These are phyloP conservation scores for Inonotus obliquus DNA, from an alignment of 1,284 basidiomycete genomes.

Conservation along the genomic window DNA sequence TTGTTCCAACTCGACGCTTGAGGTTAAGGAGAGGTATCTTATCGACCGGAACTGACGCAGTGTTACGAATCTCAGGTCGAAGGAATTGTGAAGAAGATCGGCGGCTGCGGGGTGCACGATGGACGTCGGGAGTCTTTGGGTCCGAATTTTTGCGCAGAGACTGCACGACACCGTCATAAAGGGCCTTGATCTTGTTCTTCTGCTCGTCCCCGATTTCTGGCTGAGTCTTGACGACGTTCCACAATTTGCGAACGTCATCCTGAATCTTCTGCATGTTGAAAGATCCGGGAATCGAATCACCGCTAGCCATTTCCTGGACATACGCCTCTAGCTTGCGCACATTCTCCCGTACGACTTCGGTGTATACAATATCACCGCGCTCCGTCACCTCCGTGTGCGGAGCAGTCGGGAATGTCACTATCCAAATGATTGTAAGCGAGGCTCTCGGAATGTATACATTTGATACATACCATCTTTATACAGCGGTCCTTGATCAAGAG, in stretches of 20 bases:
- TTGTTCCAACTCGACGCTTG: constrained; percentile 94
- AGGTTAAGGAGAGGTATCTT: constrained; percentile 93
- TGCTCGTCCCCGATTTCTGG: constrained; percentile 95
- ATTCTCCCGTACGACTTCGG: constrained; percentile 90
- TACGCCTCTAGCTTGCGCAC: constrained; percentile 98
- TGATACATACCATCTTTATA: constrained; percentile 80
- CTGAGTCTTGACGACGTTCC: constrained; percentile 96
- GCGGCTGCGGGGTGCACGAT: constrained; percentile 61
- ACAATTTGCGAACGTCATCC: constrained; percentile 92
- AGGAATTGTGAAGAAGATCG: constrained; percentile 94
- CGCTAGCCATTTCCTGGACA: constrained; percentile 97
- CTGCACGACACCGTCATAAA: constrained; percentile 94
- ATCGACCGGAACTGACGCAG: constrained; percentile 80
- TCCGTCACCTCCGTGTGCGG: constrained; percentile 91
- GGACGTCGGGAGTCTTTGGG: constrained; percentile 41
- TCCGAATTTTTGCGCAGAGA: constrained; percentile 55
- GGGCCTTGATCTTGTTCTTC: constrained; percentile 94
- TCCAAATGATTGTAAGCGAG: constrained; percentile 3
- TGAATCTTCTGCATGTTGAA: constrained; percentile 97
- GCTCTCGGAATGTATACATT: constrained; percentile 1
- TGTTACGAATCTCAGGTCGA: constrained; percentile 75
- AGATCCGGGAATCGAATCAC: constrained; percentile 75
- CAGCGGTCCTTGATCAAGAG: constrained; percentile 75
- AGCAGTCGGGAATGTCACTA: constrained; percentile 97
- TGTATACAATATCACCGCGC: constrained; percentile 93